phyloP scores from a whole-genome alignment of 2,329 filamentous ascomycete species.

The Colletotrichum higginsianum region DNA sequence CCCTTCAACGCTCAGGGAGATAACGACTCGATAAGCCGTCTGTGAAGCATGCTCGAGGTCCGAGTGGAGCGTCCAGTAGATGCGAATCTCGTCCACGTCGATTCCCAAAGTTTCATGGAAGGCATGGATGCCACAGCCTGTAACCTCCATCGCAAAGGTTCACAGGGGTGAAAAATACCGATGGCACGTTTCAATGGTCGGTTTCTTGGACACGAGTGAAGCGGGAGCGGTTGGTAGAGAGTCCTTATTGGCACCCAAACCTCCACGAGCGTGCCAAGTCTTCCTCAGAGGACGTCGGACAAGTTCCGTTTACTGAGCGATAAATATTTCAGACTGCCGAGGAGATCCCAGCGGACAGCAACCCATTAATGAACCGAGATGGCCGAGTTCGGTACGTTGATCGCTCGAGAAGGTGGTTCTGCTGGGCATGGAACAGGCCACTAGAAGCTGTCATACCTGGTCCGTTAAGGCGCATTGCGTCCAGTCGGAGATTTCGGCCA shows the following conservation, averaged over 20 bases:
- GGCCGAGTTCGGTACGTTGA: conserved; percentile 29
- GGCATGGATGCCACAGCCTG: conserved; percentile 55
- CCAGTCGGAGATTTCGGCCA: background rate
- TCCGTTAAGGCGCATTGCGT: background rate
- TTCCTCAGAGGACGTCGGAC: background rate
- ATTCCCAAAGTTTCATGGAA: conserved; percentile 57
- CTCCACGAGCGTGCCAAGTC: too few species aligned
- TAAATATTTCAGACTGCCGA: too few species aligned
- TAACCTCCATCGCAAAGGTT: conserved; percentile 47
- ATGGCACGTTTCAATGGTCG: background rate
- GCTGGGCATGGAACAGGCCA: background rate
- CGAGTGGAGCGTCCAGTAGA: conserved; percentile 53
- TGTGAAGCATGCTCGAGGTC: conserved; percentile 50
- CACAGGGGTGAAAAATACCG: background rate
- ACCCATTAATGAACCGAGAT: conserved; percentile 26
- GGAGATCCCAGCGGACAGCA: background rate
- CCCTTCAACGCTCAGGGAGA: background rate
- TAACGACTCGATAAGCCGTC: conserved; percentile 48
- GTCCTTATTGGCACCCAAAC: background rate
- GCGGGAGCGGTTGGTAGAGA: background rate
- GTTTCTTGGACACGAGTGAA: background rate
- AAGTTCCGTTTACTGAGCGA: background rate
- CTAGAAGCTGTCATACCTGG: background rate
- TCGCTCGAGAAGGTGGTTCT: conserved; percentile 21
- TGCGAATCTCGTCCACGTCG: conserved; percentile 54